Evolutionary conservation across 2,329 filamentous ascomycete species (phyloP).

Genomic region (Anthostomella pinea): DNA sequence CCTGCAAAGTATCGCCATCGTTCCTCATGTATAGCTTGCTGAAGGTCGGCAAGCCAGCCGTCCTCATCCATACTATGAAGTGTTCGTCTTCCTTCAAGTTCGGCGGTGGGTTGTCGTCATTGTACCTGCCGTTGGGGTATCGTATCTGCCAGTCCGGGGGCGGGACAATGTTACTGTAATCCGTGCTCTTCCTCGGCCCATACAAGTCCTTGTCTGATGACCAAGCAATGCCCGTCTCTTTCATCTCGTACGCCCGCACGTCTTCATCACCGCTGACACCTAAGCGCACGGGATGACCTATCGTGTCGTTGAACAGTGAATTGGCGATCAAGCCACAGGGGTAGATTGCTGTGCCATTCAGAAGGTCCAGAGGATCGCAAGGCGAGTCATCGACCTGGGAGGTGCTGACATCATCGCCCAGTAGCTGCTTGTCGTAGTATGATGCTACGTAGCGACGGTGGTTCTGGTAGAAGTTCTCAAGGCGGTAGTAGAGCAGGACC

Average conservation of each 20-base stretch:
- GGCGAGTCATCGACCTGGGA: constrained; percentile 62
- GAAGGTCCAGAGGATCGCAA: constrained; percentile 69
- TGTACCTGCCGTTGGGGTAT: constrained; percentile 71
- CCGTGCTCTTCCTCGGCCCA: constrained; percentile 60
- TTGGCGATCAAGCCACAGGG: constrained; percentile 96
- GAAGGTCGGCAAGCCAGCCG: constrained; percentile 88
- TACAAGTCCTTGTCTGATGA: constrained; percentile 78
- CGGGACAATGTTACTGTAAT: constrained; percentile 63
- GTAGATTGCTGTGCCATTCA: constrained; percentile 71
- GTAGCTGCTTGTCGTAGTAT: constrained; percentile 76
- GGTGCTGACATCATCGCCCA: constrained; percentile 63
- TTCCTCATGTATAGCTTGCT: constrained; percentile 91
- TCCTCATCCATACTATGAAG: constrained; percentile 99
- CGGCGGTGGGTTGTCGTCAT: constrained; percentile 61
- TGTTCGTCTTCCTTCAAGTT: constrained; percentile 73
- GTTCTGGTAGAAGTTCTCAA: constrained; percentile 99
- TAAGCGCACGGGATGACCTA: constrained; percentile 61
- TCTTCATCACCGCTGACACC: constrained; percentile 43
- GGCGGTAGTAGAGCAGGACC: constrained; percentile 89
- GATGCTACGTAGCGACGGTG: constrained; percentile 94
- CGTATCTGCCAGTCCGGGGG: constrained; percentile 80
- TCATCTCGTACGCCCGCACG: constrained; percentile 69
- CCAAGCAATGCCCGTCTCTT: constrained; percentile 79
- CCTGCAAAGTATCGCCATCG: constrained; percentile 62
- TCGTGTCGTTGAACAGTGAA: constrained; percentile 94